Percentiles rank a stretch among this genome's conserved stretches.
These are phyloP conservation scores for Barnettozyma californica DNA, from an alignment of 805 yeast genomes.

Conservation along the genomic window DNA sequence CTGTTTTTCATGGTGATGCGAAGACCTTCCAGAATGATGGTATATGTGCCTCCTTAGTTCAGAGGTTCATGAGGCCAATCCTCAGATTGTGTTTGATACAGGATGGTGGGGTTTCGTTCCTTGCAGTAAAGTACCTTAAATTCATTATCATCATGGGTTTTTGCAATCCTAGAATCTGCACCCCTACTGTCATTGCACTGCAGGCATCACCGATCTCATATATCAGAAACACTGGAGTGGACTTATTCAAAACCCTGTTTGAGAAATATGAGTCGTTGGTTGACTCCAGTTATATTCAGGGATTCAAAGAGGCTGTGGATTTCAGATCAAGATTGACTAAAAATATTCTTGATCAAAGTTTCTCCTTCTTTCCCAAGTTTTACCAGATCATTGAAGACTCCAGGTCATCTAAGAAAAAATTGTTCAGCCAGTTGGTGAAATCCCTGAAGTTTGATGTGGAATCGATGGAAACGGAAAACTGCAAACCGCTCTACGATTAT, in stretches of 20 bases:
- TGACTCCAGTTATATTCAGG: conserved; percentile 60
- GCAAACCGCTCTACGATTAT: conserved; percentile 22
- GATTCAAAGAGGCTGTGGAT: conserved; percentile 47
- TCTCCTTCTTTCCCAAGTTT: conserved; percentile 33
- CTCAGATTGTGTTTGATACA: conserved; percentile 44
- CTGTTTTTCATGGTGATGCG: conserved; percentile 51
- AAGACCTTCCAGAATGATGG: conserved; percentile 54
- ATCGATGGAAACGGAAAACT: conserved; percentile 15
- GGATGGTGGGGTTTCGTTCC: conserved; percentile 40
- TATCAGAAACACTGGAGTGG: conserved; percentile 44
- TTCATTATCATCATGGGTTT: conserved; percentile 59
- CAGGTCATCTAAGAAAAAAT: conserved; percentile 36
- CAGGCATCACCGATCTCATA: conserved; percentile 44
- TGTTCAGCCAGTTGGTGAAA: conserved; percentile 31
- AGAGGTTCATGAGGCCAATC: conserved; percentile 49
- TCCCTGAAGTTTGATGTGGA: conserved; percentile 27
- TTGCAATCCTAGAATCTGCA: conserved; percentile 67
- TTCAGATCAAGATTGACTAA: conserved; percentile 32
- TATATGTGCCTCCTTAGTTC: conserved; percentile 67
- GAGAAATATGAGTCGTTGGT: conserved; percentile 69
- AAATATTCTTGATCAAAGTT: conserved; percentile 26
- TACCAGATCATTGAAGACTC: conserved; percentile 38
- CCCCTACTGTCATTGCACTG: conserved; percentile 66
- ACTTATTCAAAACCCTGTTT: conserved; percentile 49
- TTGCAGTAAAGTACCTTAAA: conserved; percentile 51